Evolutionary conservation across 176 grass and related monocot genomes (phyloP), one percentile per base, ranked within the genome.

Genomic region (Otatea glauca): DNA sequence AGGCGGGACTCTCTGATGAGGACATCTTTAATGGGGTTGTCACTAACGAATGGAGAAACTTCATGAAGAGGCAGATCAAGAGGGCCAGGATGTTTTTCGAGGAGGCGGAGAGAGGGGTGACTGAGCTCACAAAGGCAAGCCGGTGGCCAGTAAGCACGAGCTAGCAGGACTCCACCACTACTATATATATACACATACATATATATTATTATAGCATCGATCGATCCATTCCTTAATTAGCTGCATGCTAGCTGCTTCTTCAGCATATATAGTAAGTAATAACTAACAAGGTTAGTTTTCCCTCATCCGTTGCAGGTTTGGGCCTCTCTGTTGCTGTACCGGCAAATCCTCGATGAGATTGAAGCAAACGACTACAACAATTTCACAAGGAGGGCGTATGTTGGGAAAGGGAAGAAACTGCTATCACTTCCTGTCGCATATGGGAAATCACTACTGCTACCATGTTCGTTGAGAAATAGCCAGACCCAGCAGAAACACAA

Each of bases 321-420:
- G 96, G 93, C 93, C 0, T 99, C 96, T 29, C 74, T 95, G 12
- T 20, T 92, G 55, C 0, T 98, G 23, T 98, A 98, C 66, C 45
- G 93, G 56, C 88, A 98, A 49, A 98, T 98, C 43, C 93, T 98
- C 16, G 96, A 98, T 2, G 96, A 98, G 82, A 95, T 98, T 18
- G 96, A 98, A 49, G 93, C 91, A 20, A 98, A 98, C 18, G 96
- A 98, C 49, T 98, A 98, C 80, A 87, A 98, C 74, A 95, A 91
- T 61, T 98, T 98, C 91, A 92, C 91, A 4, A 98, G 84, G 86
- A 87, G 93, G 85, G 96, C 96, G 25, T 95, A 92, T 56, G 96
- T 98, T 34, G 89, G 93, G 7, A 98, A 98, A 64, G 91, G 80
- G 20, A 95, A 98, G 70, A 98, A 98, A 49, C 25, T 98, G 24